These are phyloP conservation scores for Tympanopsis confertula DNA, from an alignment of 2,329 filamentous ascomycete species.

Conservation along the genomic window DNA sequence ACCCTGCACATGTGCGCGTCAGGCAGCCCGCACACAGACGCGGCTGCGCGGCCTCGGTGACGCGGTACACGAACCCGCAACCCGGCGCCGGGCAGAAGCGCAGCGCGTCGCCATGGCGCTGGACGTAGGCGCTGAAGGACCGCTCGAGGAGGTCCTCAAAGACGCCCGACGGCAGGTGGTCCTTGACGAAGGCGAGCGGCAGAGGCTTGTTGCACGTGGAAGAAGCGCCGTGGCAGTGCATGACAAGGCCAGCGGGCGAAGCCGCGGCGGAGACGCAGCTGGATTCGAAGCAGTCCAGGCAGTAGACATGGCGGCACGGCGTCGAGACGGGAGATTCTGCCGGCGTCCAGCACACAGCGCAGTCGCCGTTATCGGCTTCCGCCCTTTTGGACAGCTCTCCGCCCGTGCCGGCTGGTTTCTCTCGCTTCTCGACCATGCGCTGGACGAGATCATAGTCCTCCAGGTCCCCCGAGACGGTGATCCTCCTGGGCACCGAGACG, in stretches of 20 bases:
- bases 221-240: conserved; percentile 14
- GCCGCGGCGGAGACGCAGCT: conserved; percentile 11
- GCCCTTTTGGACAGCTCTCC: conserved; percentile 4
- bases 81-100: conserved; percentile 29
- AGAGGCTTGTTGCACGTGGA: conserved; percentile 12
- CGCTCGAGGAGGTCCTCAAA: conserved; percentile 24
- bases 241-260: conserved; percentile 4
- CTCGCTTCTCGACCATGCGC: conserved; percentile 2
- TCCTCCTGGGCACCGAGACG: conserved; percentile 14
- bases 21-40: conserved; percentile 25
- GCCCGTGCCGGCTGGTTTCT: conserved; percentile 8
- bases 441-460: background rate
- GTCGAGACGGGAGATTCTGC: conserved; percentile 21
- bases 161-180: conserved; percentile 14
- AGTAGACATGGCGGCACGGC: conserved; percentile 27
- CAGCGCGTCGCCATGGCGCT: conserved; percentile 15
- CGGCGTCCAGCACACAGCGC: conserved; percentile 22
- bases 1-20: conserved; percentile 18
- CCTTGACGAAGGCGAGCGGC: conserved; percentile 12
- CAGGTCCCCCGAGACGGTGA: conserved; percentile 15
- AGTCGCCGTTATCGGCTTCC: conserved; percentile 6
- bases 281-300: conserved; percentile 24
- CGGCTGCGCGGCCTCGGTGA: conserved; percentile 3
- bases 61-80: conserved; percentile 28
- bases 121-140: conserved; percentile 21